Percentiles rank a stretch among this genome's conserved stretches.
These are phyloP conservation scores for Stramenopiles sp. DNA, from an alignment of 352 stramenopile genomes.

Conservation along the genomic window DNA sequence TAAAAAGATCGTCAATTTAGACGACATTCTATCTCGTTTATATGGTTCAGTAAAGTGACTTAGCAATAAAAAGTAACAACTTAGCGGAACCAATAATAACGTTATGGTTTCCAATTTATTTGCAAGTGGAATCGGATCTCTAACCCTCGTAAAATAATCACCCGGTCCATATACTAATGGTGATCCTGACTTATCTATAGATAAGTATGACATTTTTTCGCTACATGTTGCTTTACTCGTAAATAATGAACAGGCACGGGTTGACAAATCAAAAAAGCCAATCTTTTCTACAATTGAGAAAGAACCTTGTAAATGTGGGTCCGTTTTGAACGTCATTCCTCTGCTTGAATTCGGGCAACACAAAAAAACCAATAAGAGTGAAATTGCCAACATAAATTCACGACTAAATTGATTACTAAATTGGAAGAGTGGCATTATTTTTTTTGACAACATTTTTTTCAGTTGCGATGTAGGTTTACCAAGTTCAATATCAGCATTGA, in stretches of 20 bases:
- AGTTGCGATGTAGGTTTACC: not conserved
- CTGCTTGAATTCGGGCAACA: not conserved
- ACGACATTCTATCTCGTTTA: constrained; percentile 3
- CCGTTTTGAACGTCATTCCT: not conserved
- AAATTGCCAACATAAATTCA: not conserved
- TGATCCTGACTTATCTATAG: not conserved
- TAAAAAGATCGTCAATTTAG: not conserved
- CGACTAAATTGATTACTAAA: constrained; percentile 1
- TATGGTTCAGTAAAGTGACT: constrained; percentile 1
- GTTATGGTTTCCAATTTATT: not conserved
- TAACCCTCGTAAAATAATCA: not conserved
- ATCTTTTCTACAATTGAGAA: constrained; percentile 1
- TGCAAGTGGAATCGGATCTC: not conserved
- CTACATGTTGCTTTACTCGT: not conserved
- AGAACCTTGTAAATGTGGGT: constrained; percentile 4
- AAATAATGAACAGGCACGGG: not conserved
- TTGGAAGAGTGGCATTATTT: not conserved
- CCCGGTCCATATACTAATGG: not conserved
- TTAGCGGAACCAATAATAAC: not conserved
- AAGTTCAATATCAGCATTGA: not conserved
- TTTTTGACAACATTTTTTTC: constrained; percentile 1
- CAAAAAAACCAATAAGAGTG: not conserved
- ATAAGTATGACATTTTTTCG: not conserved
- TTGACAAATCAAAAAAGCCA: not conserved
- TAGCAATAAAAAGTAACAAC: not conserved